Conservation (phyloP, 345 rosid species). For the Gynandropsis gynandra region DNA sequence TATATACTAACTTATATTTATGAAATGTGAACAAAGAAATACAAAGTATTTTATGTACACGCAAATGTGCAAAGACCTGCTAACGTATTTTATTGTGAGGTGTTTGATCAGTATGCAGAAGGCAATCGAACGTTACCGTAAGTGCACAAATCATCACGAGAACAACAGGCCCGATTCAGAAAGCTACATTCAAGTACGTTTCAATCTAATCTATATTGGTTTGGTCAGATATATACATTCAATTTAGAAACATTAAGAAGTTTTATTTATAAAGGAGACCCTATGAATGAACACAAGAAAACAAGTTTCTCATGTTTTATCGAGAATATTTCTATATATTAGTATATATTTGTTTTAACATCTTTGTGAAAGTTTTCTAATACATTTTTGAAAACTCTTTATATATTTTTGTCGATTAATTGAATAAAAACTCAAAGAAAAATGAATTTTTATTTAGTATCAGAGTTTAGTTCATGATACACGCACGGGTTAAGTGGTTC, state of each 20-base stretch:
- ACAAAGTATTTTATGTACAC: background rate
- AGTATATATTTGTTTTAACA: background rate
- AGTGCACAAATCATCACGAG: conserved; percentile 28
- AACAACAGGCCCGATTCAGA: conserved; percentile 21
- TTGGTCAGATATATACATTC: background rate
- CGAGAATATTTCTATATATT: background rate
- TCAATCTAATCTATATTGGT: background rate
- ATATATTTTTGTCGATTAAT: too few species aligned
- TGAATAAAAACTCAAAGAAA: too few species aligned
- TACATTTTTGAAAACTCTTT: too few species aligned
- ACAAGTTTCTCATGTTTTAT: background rate
- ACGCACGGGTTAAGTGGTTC: too few species aligned
- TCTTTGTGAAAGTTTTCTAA: background rate
- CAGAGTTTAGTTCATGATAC: too few species aligned
- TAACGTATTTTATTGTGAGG: background rate
- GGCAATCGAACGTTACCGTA: conserved; percentile 43
- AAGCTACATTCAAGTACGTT: conserved; percentile 33
- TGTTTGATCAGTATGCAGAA: conserved; percentile 36
- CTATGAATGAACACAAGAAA: background rate
- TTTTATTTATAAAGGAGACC: background rate
- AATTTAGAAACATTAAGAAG: background rate
- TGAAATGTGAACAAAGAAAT: too few species aligned
- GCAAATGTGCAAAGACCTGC: background rate
- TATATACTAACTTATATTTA: too few species aligned
- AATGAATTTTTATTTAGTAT: too few species aligned